Conservation (phyloP, 2,329 filamentous ascomycete genomes). For the Trichoderma arundinaceum region DNA sequence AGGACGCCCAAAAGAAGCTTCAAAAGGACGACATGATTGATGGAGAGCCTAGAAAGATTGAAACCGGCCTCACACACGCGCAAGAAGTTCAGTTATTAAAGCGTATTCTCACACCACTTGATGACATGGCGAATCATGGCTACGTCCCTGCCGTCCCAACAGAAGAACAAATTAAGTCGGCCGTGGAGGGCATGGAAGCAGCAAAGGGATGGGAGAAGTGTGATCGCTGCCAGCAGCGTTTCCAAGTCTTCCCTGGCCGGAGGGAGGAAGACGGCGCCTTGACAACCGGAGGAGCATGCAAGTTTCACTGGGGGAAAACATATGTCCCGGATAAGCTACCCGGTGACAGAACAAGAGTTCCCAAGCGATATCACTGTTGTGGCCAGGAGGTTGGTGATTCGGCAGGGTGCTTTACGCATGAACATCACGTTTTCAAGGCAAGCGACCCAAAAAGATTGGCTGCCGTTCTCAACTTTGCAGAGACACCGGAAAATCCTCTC, state of each 20-base stretch:
- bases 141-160: constrained; percentile 76
- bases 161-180: constrained; percentile 67
- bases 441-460: constrained; percentile 78
- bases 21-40: constrained; percentile 43
- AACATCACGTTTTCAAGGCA: constrained; percentile 87
- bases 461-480: constrained; percentile 75
- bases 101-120: constrained; percentile 67
- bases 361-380: constrained; percentile 79
- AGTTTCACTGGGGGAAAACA: constrained; percentile 77
- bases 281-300: constrained; percentile 77
- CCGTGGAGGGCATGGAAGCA: constrained; percentile 67
- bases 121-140: constrained; percentile 68
- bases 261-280: constrained; percentile 77
- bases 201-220: constrained; percentile 84
- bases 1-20: constrained; percentile 40
- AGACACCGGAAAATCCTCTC: constrained; percentile 71
- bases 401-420: constrained; percentile 71
- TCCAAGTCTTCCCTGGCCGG: constrained; percentile 89
- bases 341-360: constrained; percentile 61
- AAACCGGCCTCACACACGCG: constrained; percentile 69
- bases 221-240: constrained; percentile 83
- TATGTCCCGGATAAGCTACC: constrained; percentile 63
- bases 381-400: constrained; percentile 74
- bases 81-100: constrained; percentile 72
- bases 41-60: constrained; percentile 57